Evolutionary conservation across 1,139 yeast species (phyloP).

Genomic region (Kodamaea suecica): DNA sequence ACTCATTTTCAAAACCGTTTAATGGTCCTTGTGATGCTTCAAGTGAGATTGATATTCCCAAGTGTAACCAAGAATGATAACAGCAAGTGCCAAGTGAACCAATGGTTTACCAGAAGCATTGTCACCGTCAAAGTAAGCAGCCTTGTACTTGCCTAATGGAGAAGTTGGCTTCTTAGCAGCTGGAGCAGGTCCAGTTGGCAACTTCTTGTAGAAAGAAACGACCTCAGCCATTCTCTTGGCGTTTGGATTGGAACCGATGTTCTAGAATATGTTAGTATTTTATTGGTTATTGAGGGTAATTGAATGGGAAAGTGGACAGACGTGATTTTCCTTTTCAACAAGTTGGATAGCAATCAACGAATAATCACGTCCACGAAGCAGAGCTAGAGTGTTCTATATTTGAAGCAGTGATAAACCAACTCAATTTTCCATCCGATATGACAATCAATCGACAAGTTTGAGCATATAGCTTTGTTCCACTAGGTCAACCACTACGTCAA

Average conservation of each 20-base stretch:
- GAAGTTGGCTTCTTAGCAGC: constrained; percentile 68
- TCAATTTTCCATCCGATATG: no score
- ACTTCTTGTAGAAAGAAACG: constrained; percentile 90
- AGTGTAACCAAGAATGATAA: constrained; percentile 80
- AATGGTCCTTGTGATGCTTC: constrained; percentile 46
- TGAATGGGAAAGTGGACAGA: no score
- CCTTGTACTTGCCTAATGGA: constrained; percentile 73
- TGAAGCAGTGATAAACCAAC: no score
- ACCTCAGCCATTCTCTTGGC: constrained; percentile 97
- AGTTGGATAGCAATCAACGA: no score
- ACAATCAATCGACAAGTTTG: no score
- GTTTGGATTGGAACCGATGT: constrained; percentile 91
- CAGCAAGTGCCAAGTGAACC: constrained; percentile 69
- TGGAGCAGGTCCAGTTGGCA: constrained; percentile 90
- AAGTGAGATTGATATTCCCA: constrained; percentile 91
- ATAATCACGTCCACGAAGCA: no score
- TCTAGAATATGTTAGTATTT: constrained; percentile 53
- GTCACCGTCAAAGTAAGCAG: constrained; percentile 74
- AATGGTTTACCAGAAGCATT: constrained; percentile 81
- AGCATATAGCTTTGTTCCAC: no score
- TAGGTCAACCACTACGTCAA: no score
- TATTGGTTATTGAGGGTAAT: no score
- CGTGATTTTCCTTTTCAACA: no score
- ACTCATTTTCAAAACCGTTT: constrained; percentile 6
- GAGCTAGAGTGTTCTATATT: no score